Evolutionary conservation across 2,329 filamentous ascomycete genomes (phyloP), one percentile per base, ranked within the genome.

Genomic region (Amylocarpus encephaloides): DNA sequence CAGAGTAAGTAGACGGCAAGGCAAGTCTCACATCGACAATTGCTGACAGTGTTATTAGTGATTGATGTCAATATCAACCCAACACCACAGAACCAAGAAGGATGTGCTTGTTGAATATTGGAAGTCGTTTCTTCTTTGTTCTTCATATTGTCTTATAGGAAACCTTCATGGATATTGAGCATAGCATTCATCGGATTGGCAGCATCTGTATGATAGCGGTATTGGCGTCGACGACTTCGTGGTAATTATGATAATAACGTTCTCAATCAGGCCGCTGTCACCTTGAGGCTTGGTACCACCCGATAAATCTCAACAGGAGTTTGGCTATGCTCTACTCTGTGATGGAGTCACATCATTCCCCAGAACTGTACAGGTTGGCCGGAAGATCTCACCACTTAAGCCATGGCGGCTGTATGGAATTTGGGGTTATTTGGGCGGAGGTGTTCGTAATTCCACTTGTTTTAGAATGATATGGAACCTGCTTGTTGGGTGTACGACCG

Each of bases 21-120:
- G 6, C n/a, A 1, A 11, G 18, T 40, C 9, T 13, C 10, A 16
- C n/a, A 18, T 43, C 6, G 2, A 40, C 13, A 35, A 22, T 16
- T 12, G 19, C 18, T 55, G 48, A 64, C 70, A 50, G 70, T 50
- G 12, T 52, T 33, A 51, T 16, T 62, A 93, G 88, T 93, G 87
- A 95, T 95, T 66, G 88, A 95, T 71, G 89, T 95, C 61, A 93
- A 92, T 71, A 91, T 90, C 65, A 88, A 82, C 70, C 80, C 80
- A 49, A 77, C 80, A 60, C 79, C 82, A 52, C 72, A 81, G 57
- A 78, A 76, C 65, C 87, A 91, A 69, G 85, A 90, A 54, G 82
- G 84, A 51, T 91, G 86, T 68, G 73, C 81, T 43, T 87, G 83
- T 71, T 87, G 68, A 66, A 59, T 15, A 10, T 30, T 46, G 45